Percentiles rank a stretch among this genome's conserved stretches.
Evolutionary conservation across 495 filamentous ascomycete genomes (phyloP).

Genomic region (Cercophora scortea): DNA sequence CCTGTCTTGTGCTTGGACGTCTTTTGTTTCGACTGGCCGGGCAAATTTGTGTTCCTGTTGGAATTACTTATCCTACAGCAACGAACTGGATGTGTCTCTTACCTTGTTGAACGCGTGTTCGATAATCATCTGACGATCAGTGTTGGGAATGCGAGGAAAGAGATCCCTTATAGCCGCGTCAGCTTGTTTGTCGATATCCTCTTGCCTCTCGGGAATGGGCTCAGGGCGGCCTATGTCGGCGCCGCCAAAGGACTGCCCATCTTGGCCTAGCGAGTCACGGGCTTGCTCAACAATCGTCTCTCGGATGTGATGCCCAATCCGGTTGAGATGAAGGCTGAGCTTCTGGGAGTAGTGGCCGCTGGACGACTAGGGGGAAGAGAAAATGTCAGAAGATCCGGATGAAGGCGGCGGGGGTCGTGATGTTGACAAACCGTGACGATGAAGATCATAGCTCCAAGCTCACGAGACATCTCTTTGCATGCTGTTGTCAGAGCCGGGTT

Average conservation of each 20-base stretch:
- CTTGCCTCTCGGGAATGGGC: constrained; percentile 49
- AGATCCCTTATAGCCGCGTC: constrained; percentile 68
- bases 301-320: constrained; percentile 72
- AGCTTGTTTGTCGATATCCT: constrained; percentile 64
- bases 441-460: constrained; percentile 57
- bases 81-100: constrained; percentile 6
- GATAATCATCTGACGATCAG: constrained; percentile 70
- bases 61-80: not conserved
- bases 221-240: constrained; percentile 29
- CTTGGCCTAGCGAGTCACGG: constrained; percentile 19
- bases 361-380: constrained; percentile 5
- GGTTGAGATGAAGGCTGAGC: constrained; percentile 50
- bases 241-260: constrained; percentile 9
- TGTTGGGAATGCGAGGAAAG: constrained; percentile 77
- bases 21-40: constrained; percentile 3
- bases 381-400: constrained; percentile 1
- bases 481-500: constrained; percentile 63
- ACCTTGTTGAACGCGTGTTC: constrained; percentile 81
- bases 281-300: constrained; percentile 44
- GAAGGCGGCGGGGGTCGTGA: not conserved
- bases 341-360: constrained; percentile 2
- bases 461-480: constrained; percentile 75
- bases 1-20: constrained; percentile 32
- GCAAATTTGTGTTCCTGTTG: constrained; percentile 9
- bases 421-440: constrained; percentile 65